Base-by-base conservation (phyloP, 345 rosid genomes). In the Salix caprea region DNA sequence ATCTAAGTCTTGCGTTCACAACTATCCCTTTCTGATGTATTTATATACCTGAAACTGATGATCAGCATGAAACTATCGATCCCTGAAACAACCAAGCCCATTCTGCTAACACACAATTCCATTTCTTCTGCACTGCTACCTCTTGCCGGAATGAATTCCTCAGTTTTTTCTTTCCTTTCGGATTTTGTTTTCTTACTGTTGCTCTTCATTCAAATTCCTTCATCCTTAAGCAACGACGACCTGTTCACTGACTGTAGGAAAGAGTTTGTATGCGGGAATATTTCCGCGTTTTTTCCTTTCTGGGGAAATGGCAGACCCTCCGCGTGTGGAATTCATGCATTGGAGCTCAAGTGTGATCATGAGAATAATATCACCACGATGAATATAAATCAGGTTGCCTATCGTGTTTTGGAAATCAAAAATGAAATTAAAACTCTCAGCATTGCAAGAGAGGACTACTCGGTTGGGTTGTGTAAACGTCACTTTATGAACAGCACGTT, bases 281-380 rank as follows among this genome's bases (percentile, higher is more conserved):
- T 87, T 62, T 19, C 48, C 0, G 81, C 74, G 0, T 69, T 75
- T 6, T 89, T 58, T 74, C 94, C 92, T 40, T 90, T 90, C 73
- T 81, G 77, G 60, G 90, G 91, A 73, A 61, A 26, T 3, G 39
- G 0, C 4, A 73, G 82, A 9, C 39, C n/a, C 0, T 0, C 0
- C 0, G 0, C 0, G 24, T 88, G 94, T 23, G 91, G 90, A 2
- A 73, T 81, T 74, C 89, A 78, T 9, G 62, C 0, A 1, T 61
- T 89, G 18, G 16, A 76, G 80, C 90, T 90, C 48, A 2, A 3
- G 8, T 87, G 92, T 6, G 18, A 48, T n/a, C n/a, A n/a, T n/a
- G n/a, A n/a, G 2, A 2, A 16, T 9, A 30, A 10, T 3, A 6
- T 0, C 0, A 0, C 87, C n/a, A 70, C 26, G 12, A 19, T 88